Base-by-base conservation (phyloP, 2,329 filamentous ascomycete species). In the Cercospora zeae-maydis region DNA sequence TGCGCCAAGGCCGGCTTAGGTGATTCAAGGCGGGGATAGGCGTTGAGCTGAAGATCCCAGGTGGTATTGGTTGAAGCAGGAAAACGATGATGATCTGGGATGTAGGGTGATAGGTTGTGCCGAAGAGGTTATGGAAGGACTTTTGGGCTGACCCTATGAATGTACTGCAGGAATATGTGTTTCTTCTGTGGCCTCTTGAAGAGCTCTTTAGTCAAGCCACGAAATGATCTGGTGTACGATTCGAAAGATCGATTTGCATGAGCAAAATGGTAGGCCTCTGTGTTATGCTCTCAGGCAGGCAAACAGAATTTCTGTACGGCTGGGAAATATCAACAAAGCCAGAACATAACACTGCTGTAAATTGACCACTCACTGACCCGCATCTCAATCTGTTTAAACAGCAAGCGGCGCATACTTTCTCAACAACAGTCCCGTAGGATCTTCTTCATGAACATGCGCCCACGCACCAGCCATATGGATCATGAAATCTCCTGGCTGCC, bases 401-500 rank as follows among this genome's bases (percentile, higher is more conserved):
- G 16, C 51, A 13, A 34, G 21, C n/a, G 30, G 33, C 19, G 52
- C 52, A 61, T 78, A 78, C 67, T 78, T 75, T 33, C 69, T 67
- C 75, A 78, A 77, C 34, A 78, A 67, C 56, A 71, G 63, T 0
- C 77, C 77, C 0, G 75, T 76, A 0, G 76, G 73, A 68, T 78
- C 76, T 6, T 65, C 31, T 30, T 27, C 56, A 16, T 71, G 73
- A 53, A 76, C 71, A n/a, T 78, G 69, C 60, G 78, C 75, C 54
- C 54, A 57, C 14, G 77, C 77, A 10, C 77, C 77, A 0, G 77
- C 76, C 63, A 79, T 78, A 67, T 79, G 77, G n/a, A 78, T 42
- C 31, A 77, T 61, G 19, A 61, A 61, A 37, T 61, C 59, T 2
- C 59, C 59, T 19, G 31, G 49, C 31, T 61, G 52, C 59, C 59